These are phyloP conservation scores for Craterostigma plantagineum DNA, from an alignment of 257 asterid genomes.

Conservation along the genomic window DNA sequence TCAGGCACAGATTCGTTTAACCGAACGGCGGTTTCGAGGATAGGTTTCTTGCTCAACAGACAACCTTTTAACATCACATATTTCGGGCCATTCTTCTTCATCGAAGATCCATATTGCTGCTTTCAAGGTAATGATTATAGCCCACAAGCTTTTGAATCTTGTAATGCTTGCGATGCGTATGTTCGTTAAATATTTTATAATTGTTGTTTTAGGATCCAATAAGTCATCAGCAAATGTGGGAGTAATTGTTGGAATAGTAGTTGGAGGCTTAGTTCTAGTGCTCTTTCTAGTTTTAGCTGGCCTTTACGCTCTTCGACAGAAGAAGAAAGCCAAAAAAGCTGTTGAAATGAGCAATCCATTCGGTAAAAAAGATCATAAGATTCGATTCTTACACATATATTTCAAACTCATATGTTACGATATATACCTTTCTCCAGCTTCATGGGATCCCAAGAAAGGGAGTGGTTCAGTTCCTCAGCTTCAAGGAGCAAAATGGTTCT, in stretches of 20 bases:
- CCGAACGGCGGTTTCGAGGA: constrained; percentile 30
- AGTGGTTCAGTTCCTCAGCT: constrained; percentile 70
- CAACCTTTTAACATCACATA: constrained; percentile 30
- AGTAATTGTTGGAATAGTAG: constrained; percentile 35
- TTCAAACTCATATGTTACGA: not conserved
- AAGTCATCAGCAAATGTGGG: constrained; percentile 33
- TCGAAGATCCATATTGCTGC: constrained; percentile 39
- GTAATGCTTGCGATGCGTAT: not conserved
- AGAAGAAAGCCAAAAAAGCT: constrained; percentile 28
- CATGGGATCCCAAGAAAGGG: constrained; percentile 51
- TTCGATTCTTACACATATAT: not conserved
- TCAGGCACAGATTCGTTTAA: constrained; percentile 36
- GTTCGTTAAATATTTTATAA: not conserved
- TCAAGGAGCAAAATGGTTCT: constrained; percentile 69
- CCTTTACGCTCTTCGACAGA: constrained; percentile 39
- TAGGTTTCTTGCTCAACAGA: constrained; percentile 57
- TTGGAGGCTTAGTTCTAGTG: constrained; percentile 37
- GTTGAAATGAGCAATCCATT: constrained; percentile 40
- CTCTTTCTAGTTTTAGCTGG: constrained; percentile 30
- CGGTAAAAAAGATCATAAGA: constrained; percentile 20
- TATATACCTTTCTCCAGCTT: constrained; percentile 29
- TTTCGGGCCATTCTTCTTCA: constrained; percentile 61
- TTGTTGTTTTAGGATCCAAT: constrained; percentile 21
- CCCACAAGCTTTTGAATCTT: not conserved
- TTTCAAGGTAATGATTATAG: constrained; percentile 33